Conservation (phyloP, 495 filamentous ascomycete genomes). For the Penicillium herquei region DNA sequence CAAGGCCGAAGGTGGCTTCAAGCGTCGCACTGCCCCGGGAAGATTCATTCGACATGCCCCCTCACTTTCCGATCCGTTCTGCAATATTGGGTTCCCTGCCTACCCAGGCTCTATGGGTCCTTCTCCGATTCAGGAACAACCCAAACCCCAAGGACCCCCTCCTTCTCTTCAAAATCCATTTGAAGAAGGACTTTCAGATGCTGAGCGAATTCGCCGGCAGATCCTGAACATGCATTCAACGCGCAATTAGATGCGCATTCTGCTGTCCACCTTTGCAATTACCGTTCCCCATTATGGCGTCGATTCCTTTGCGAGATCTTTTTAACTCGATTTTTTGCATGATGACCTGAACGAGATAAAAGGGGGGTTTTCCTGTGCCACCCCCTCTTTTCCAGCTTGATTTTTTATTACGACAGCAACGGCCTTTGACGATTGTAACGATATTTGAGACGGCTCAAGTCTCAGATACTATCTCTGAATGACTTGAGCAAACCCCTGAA, state of each 20-base stretch:
- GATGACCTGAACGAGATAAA: constrained; percentile 36
- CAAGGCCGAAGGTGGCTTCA: constrained; percentile 32
- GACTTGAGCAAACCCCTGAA: constrained; percentile 1
- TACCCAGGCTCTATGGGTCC: constrained; percentile 8
- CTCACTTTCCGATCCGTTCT: constrained; percentile 45
- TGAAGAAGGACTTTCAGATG: constrained; percentile 44
- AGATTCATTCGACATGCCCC: constrained; percentile 37
- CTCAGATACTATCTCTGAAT: constrained; percentile 3
- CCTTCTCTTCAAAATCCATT: constrained; percentile 38
- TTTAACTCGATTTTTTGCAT: constrained; percentile 15
- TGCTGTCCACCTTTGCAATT: constrained; percentile 11
- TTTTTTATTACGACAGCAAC: constrained; percentile 36
- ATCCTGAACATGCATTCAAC: constrained; percentile 42
- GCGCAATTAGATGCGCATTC: constrained; percentile 27
- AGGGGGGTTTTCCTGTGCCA: constrained; percentile 8
- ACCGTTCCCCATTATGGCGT: constrained; percentile 18
- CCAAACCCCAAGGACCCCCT: constrained; percentile 15
- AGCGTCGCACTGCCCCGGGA: constrained; percentile 26
- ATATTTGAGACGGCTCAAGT: constrained; percentile 23
- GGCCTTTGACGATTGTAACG: constrained; percentile 42
- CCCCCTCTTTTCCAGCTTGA: constrained; percentile 13
- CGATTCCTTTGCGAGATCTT: constrained; percentile 21
- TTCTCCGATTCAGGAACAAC: constrained; percentile 18
- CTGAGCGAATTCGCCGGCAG: constrained; percentile 48
- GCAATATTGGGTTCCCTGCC: constrained; percentile 23